Evolutionary conservation across 2,329 filamentous ascomycete genomes (phyloP), one percentile per base, ranked within the genome.

Genomic region (Rutstroemia sp.): DNA sequence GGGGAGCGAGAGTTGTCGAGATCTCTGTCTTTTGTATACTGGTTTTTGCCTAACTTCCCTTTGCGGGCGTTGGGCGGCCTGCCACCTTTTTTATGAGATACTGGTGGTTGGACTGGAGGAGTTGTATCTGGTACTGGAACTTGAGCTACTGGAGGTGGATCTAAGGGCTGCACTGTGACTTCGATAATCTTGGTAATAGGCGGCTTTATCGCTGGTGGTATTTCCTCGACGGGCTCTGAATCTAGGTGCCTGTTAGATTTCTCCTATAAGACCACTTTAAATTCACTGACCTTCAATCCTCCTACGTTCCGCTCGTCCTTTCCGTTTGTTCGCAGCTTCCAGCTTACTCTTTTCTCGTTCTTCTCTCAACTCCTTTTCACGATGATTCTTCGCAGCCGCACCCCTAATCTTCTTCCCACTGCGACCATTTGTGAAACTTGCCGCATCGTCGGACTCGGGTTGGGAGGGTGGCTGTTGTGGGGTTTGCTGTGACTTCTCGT

Each of bases 21-120:
- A 48, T 89, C 87, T 47, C 84, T 81, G 61, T 92, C 87, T 67
- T 86, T 87, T 0, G 87, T 92, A 65, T 92, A 92, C 70, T 94
- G 89, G 61, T 92, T 94, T 60, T 87, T 84, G 17, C 87, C 86
- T 57, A 82, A 68, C 57, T 85, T 84, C 38, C 79, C 83, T 64
- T 84, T 83, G 60, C 86, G 84, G 66, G 86, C 83, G 63, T 80
- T 77, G 6, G 83, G 78, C 63, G 83, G 79, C 66, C 83, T 77
- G 57, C 81, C 67, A 67, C 79, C 76, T 72, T 86, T 87, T 68
- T 87, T 88, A 56, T 80, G 76, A 2, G 77, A 74, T 55, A 77
- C 68, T 55, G 76, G 66, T 54, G 71, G 63, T 67, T 71, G 64
- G 64, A 67, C 61, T 21, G 74, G 64, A 7, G 76, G 75, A 10